Base-by-base conservation (phyloP, 768 basidiomycete genomes). In the Tephrocybe sp. region DNA sequence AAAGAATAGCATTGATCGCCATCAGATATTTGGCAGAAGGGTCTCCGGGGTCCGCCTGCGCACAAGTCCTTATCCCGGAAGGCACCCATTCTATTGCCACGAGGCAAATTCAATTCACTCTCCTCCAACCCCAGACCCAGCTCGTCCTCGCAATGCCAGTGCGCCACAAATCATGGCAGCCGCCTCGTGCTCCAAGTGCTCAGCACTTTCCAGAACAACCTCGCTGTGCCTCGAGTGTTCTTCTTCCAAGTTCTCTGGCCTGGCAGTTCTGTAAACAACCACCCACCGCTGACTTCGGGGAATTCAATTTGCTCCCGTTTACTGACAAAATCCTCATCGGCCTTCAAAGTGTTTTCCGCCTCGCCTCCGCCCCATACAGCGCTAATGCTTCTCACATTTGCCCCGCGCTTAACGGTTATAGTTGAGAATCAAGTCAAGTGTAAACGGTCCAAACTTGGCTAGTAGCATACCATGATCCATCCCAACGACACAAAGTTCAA, bases 21-120 rank as follows among this genome's bases (percentile, higher is more conserved):
- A 23, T 42, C 51, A 31, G 52, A 47, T 51, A 38, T 13, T 47
- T 29, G 47, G 54, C 57, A 56, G 42, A 8, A 2, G 13, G n/a
- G 25, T 42, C 21, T 50, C 34, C 42, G 49, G 61, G 61, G 61
- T 62, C 57, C 57, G 31, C 38, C 45, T 49, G 44, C 50, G 22
- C 30, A 19, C 53, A 38, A 16, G 18, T 18, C 37, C 16, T n/a
- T 19, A 19, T 21, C 6, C 37, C 37, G 37, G 16, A 3, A n/a
- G 18, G n/a, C 37, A 12, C 18, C 18, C 3, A 12, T 19, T 18
- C 8, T 19, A 12, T 38, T 11, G 38, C 37, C 46, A 50, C 40
- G 49, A 54, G 53, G 53, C 42, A 33, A 34, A 50, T 36, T 46
- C 45, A 33, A 42, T 45, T 42, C 40, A 49, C n/a, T 46, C 41